Conservation (phyloP, 805 yeast species). For the Saturnispora quitensis region DNA sequence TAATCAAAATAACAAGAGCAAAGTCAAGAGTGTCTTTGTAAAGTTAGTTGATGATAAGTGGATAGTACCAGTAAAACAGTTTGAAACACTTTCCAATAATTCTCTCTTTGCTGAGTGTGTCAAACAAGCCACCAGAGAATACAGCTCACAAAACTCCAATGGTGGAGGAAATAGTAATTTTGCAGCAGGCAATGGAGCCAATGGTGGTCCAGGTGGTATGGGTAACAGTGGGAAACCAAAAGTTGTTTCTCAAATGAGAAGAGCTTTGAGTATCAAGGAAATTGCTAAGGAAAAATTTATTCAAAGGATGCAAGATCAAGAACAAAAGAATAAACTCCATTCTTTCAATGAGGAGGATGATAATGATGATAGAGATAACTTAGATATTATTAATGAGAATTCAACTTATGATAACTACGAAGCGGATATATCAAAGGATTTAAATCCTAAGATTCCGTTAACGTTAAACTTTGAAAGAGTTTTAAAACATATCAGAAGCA, state of each 20-base stretch:
- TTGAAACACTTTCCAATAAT: constrained; percentile 24
- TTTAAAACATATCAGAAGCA: constrained; percentile 55
- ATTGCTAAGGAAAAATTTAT: constrained; percentile 33
- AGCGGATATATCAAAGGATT: constrained; percentile 25
- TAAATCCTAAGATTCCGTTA: constrained; percentile 43
- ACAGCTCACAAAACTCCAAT: constrained; percentile 1
- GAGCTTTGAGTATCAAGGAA: constrained; percentile 53
- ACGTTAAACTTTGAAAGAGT: constrained; percentile 59
- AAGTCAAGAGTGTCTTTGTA: constrained; percentile 32
- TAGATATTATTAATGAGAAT: constrained; percentile 1
- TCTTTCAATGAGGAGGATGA: background rate
- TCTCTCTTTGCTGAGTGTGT: constrained; percentile 29
- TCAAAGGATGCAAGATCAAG: constrained; percentile 4
- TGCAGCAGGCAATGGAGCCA: background rate
- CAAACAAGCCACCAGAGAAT: constrained; percentile 23
- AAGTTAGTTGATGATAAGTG: constrained; percentile 41
- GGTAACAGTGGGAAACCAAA: constrained; percentile 11
- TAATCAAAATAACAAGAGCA: constrained; percentile 17
- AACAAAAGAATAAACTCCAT: constrained; percentile 1
- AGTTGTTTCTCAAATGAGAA: constrained; percentile 43
- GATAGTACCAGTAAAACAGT: constrained; percentile 37
- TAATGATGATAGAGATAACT: constrained; percentile 7
- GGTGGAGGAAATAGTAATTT: background rate
- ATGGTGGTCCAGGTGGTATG: background rate
- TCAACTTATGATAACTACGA: background rate